Evolutionary conservation across 768 basidiomycete genomes (phyloP).

Genomic region (Trametes elegans): DNA sequence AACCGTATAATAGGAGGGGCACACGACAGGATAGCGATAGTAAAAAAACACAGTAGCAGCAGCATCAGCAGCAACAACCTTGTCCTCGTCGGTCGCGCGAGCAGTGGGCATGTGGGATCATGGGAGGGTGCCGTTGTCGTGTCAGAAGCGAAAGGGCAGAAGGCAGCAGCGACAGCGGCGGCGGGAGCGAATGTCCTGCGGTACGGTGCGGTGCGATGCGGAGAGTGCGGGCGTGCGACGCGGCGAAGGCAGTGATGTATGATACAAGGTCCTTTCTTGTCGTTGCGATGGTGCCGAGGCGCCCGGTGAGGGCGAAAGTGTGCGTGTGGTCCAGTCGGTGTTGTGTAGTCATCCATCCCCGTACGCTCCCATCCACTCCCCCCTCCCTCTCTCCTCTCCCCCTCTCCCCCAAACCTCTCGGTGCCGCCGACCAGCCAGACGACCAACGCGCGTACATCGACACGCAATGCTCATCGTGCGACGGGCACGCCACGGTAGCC

Average conservation of each 20-base stretch:
- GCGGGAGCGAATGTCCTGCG: background rate
- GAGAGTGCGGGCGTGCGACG: background rate
- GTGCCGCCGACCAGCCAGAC: background rate
- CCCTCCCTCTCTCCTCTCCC: background rate
- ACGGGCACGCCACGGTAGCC: slow-evolving; percentile 30
- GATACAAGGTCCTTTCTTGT: slow-evolving; percentile 21
- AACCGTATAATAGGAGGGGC: slow-evolving; percentile 11
- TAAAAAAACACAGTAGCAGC: slow-evolving; percentile 10
- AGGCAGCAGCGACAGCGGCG: too few species aligned
- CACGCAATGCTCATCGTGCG: slow-evolving; percentile 21
- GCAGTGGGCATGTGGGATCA: background rate
- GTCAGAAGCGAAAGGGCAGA: too few species aligned
- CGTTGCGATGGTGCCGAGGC: slow-evolving; percentile 13
- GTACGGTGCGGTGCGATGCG: slow-evolving; percentile 6
- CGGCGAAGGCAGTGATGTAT: slow-evolving; percentile 14
- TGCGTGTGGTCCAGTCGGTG: slow-evolving; percentile 12
- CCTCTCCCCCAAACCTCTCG: background rate
- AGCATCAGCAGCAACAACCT: background rate
- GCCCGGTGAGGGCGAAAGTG: background rate
- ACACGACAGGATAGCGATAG: background rate
- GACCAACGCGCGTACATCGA: background rate
- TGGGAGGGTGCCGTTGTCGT: background rate
- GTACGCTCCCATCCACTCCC: slow-evolving; percentile 2
- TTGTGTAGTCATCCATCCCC: slow-evolving; percentile 13
- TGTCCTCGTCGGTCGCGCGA: slow-evolving; percentile 12